Base-by-base conservation (phyloP, 2,329 filamentous ascomycete genomes). In the Sporothrix luriei region DNA sequence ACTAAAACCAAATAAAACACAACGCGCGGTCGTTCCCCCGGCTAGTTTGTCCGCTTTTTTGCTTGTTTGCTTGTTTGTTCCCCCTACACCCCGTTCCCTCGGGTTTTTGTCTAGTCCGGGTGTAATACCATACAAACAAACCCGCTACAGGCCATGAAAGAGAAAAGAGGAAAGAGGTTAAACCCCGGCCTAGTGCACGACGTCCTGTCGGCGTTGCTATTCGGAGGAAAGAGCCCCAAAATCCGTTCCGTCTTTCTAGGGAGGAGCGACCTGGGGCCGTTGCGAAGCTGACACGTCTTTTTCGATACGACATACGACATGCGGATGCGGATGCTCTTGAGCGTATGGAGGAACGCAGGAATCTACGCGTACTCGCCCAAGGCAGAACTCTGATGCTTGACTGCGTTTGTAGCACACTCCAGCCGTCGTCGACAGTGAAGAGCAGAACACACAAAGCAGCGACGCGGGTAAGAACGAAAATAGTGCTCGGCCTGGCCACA, bases 191-290 rank as follows among this genome's bases (percentile, higher is more conserved):
- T 33, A 7, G 33, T 33, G n/a, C n/a, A n/a, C 33, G 4, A 33
- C 33, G n/a, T n/a, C n/a, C n/a, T 33, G 33, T 33, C 33, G 48
- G 48, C n/a, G 54, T 38, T 33, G 29, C n/a, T 19, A 11, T 7
- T 29, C 55, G 33, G 55, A 61, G 55, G 13, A 38, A 43, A 61
- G 55, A 43, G 55, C 55, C 13, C 55, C 33, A 61, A 61, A 61
- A 61, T 24, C 55, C 55, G 55, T 61, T 7, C 33, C 33, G 33
- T 33, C 33, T 7, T 33, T 7, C 33, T 1, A 33, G 33, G 33
- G 1, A 4, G 9, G 5, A 6, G 33, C 33, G 33, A 33, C 33
- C 33, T 33, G 33, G 33, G 33, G 33, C 29, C 33, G 33, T 33
- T 33, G 33, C 33, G 33, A 33, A 33, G 5, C 33, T 33, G 33